Percentiles rank a stretch among this genome's conserved stretches.
These are phyloP conservation scores for Monsonia emarginata DNA, from an alignment of 441 rosid species.

Conservation along the genomic window DNA sequence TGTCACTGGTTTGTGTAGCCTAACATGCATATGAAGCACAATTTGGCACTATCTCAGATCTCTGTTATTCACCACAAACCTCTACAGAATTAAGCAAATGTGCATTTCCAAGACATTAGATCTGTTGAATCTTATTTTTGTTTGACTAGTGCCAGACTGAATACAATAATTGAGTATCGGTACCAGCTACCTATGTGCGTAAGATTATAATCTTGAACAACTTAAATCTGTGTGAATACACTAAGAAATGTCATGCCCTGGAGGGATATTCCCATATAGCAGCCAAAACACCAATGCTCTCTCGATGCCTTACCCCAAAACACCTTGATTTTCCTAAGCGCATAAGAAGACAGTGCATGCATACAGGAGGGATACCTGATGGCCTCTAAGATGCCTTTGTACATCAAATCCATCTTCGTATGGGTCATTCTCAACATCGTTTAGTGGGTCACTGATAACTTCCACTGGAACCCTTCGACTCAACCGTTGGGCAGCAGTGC, in stretches of 20 bases:
- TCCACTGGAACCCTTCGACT: constrained; percentile 71
- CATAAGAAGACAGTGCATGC: background rate
- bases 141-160: background rate
- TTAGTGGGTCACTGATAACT: constrained; percentile 77
- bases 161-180: too few species aligned
- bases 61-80: too few species aligned
- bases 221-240: background rate
- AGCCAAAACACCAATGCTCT: constrained; percentile 12
- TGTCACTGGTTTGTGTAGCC: too few species aligned
- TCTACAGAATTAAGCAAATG: too few species aligned
- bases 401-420: constrained; percentile 72
- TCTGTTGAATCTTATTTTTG: too few species aligned
- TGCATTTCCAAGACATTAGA: too few species aligned
- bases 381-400: constrained; percentile 44
- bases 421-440: constrained; percentile 73
- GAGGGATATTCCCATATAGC: background rate
- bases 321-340: constrained; percentile 1
- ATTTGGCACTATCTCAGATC: too few species aligned
- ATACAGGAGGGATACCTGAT: constrained; percentile 46
- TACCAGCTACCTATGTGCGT: background rate
- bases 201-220: background rate
- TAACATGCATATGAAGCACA: too few species aligned
- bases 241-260: background rate
- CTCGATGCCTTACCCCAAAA: background rate
- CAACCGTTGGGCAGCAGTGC: constrained; percentile 72